These are phyloP conservation scores for Eucalyptus leucophloia DNA, from an alignment of 345 rosid genomes.

Conservation along the genomic window DNA sequence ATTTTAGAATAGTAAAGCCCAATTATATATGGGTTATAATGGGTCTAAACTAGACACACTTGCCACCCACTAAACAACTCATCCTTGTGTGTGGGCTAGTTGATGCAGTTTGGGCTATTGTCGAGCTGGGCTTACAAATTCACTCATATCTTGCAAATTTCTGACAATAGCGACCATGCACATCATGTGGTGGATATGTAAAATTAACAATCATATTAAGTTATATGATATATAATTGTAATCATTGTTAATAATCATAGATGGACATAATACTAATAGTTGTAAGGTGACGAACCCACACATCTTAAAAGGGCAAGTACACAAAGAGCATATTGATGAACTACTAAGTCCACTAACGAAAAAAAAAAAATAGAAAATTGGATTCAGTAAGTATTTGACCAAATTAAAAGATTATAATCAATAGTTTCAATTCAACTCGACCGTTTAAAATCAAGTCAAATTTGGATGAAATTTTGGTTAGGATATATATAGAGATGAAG, in stretches of 20 bases:
- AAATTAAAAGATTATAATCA: not conserved
- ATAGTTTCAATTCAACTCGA: fast-evolving
- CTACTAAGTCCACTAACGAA: not conserved
- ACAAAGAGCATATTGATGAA: not conserved
- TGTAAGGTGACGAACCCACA: not conserved
- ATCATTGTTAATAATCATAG: not conserved
- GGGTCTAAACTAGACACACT: too few species aligned
- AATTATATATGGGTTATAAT: too few species aligned
- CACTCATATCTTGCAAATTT: not conserved
- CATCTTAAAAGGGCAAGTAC: not conserved
- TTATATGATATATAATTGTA: not conserved
- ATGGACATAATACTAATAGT: not conserved
- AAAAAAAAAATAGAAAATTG: not conserved
- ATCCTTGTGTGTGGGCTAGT: not conserved
- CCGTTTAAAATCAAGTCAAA: not conserved
- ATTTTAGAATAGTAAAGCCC: too few species aligned
- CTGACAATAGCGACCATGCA: not conserved
- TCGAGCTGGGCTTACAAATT: fast-evolving
- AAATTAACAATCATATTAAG: not conserved
- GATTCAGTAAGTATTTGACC: fast-evolving
- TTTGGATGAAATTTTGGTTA: not conserved
- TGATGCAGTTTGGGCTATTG: not conserved
- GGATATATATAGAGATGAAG: not conserved
- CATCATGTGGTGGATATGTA: fast-evolving
- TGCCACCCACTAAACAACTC: not conserved